These are phyloP conservation scores for Leptographium flavum DNA, from an alignment of 2,329 filamentous ascomycete genomes.

Conservation along the genomic window DNA sequence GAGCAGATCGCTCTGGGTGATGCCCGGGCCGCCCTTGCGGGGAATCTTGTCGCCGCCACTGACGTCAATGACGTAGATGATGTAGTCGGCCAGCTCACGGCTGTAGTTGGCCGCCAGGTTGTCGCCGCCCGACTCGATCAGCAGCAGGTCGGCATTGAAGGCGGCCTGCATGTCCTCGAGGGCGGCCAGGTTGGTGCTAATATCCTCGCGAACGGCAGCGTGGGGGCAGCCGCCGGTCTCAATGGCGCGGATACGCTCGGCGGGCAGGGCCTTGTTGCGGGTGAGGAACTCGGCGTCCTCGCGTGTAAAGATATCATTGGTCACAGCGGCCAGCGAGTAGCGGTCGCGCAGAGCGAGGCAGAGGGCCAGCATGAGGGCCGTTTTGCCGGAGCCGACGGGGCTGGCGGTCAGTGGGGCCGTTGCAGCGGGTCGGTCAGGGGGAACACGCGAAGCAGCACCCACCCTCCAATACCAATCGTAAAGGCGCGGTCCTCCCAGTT, in stretches of 20 bases:
- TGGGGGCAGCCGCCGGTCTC: slow-evolving; percentile 96
- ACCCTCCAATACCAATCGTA: slow-evolving; percentile 97
- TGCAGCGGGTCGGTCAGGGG: background rate
- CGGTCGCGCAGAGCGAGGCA: slow-evolving; percentile 68
- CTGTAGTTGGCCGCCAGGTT: slow-evolving; percentile 96
- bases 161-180: slow-evolving; percentile 75
- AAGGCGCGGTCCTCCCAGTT: slow-evolving; percentile 84
- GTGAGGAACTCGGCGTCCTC: slow-evolving; percentile 98
- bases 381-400: slow-evolving; percentile 93
- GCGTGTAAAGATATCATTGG: slow-evolving; percentile 97
- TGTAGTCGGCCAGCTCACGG: slow-evolving; percentile 88
- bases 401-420: slow-evolving; percentile 26
- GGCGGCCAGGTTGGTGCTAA: slow-evolving; percentile 82
- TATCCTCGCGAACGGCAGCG: slow-evolving; percentile 94
- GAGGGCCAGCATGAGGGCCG: slow-evolving; percentile 87
- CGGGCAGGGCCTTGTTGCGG: slow-evolving; percentile 66
- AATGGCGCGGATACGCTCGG: slow-evolving; percentile 79
- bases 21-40: slow-evolving; percentile 87
- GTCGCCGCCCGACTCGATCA: slow-evolving; percentile 93
- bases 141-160: slow-evolving; percentile 70
- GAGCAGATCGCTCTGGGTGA: slow-evolving; percentile 87
- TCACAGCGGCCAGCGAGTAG: slow-evolving; percentile 86
- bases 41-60: slow-evolving; percentile 94
- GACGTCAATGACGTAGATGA: slow-evolving; percentile 98
- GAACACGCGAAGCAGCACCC: slow-evolving; percentile 18